Conservation (phyloP, 2,329 filamentous ascomycete genomes). For the Fusarium duplospermum region DNA sequence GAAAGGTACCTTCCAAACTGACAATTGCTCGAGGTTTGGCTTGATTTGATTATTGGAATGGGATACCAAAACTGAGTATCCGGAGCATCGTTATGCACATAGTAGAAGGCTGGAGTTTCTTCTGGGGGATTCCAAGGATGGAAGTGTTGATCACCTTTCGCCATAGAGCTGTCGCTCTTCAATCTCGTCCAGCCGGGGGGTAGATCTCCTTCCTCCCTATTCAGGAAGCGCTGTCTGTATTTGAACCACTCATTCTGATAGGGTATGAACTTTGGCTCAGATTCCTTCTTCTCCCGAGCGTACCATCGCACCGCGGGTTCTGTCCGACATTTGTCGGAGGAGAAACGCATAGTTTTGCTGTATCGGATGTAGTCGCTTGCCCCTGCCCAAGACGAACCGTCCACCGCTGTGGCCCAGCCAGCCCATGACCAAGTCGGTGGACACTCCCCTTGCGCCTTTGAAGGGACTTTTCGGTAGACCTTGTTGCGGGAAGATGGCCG, state of each 20-base stretch:
- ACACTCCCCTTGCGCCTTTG: not conserved
- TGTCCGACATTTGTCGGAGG: not conserved
- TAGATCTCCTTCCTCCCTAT: not conserved
- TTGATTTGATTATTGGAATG: not conserved
- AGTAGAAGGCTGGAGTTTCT: not conserved
- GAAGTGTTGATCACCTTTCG: not conserved
- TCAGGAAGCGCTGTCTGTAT: not conserved
- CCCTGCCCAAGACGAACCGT: not conserved
- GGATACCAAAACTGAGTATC: not conserved
- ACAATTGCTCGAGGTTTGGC: not conserved
- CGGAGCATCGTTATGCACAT: not conserved
- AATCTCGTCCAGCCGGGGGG: not conserved
- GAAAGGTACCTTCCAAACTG: not conserved
- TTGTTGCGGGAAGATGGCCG: not conserved
- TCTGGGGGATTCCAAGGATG: not conserved
- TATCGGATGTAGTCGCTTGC: not conserved
- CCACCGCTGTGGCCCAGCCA: not conserved
- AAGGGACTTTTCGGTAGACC: not conserved
- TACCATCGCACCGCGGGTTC: not conserved
- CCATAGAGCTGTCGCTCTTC: not conserved
- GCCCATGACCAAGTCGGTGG: not conserved
- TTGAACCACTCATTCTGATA: not conserved
- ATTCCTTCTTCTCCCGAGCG: not conserved
- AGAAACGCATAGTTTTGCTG: not conserved
- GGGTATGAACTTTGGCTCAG: not conserved